Evolutionary conservation across 106 monocot species (phyloP).

Genomic region (Dioscorea zingiberensis): DNA sequence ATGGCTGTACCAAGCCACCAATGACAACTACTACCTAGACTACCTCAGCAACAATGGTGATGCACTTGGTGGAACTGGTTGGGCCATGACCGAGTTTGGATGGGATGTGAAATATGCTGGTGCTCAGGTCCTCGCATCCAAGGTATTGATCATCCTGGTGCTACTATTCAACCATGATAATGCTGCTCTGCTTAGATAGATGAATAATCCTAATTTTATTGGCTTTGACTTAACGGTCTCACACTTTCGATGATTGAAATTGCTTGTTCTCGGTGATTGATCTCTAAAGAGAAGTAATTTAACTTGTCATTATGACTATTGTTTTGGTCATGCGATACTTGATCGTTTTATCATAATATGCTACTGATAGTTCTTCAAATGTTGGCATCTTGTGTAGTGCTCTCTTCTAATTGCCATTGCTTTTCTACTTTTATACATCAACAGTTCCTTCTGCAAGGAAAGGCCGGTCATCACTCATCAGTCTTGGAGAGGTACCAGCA

Average conservation of each 20-base stretch:
- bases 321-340: no score
- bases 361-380: no score
- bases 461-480: constrained; percentile 39
- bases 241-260: no score
- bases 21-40: constrained; percentile 71
- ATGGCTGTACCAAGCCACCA: constrained; percentile 80
- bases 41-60: constrained; percentile 64
- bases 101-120: constrained; percentile 99
- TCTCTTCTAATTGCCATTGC: neutral
- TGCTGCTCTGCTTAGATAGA: no score
- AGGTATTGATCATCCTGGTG: constrained; percentile 47
- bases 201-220: no score
- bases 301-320: no score
- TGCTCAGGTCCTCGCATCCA: constrained; percentile 70
- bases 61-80: constrained; percentile 88
- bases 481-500: constrained; percentile 59
- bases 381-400: no score
- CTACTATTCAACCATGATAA: no score
- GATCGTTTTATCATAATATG: no score
- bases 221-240: no score
- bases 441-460: constrained; percentile 76
- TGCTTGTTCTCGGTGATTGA: no score
- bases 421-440: neutral
- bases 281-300: no score
- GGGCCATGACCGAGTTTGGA: constrained; percentile 86